phyloP scores from a whole-genome alignment of 495 filamentous ascomycete species.

The Hyaloscypha variabilis region DNA sequence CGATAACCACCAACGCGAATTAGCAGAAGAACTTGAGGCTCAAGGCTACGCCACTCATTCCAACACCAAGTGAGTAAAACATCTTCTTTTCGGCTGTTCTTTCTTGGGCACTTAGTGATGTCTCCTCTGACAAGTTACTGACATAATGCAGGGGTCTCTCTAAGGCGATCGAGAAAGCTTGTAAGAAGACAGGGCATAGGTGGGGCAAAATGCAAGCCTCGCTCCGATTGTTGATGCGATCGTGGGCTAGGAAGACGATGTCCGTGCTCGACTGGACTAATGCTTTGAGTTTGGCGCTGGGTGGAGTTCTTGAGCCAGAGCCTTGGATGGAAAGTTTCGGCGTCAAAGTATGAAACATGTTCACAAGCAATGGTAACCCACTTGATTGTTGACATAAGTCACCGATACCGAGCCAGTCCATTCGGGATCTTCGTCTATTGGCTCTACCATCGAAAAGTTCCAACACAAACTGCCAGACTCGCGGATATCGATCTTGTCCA shows the following conservation, averaged over 20 bases:
- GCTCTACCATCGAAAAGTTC: no score
- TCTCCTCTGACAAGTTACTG: slow-evolving; percentile 1
- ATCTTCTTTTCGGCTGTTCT: no score
- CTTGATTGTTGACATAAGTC: not conserved
- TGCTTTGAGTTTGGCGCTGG: not conserved
- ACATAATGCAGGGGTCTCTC: slow-evolving; percentile 18
- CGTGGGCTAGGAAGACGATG: slow-evolving; percentile 27
- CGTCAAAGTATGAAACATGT: no score
- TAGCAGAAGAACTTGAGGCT: slow-evolving; percentile 70
- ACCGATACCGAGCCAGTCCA: no score
- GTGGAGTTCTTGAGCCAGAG: not conserved
- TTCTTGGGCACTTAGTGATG: not conserved
- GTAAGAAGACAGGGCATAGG: slow-evolving; percentile 12
- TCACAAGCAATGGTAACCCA: not conserved
- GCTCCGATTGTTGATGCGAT: slow-evolving; percentile 17
- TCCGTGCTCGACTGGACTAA: slow-evolving; percentile 18
- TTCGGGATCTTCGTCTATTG: no score
- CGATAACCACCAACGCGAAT: slow-evolving; percentile 89
- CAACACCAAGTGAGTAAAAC: slow-evolving; percentile 18
- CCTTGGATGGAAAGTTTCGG: no score
- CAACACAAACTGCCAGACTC: no score
- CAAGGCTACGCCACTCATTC: slow-evolving; percentile 48
- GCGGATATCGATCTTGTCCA: no score
- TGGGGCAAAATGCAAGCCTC: slow-evolving; percentile 9
- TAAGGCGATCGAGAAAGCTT: slow-evolving; percentile 15